These are phyloP conservation scores for Sapria himalayana DNA, from an alignment of 345 rosid species.

Conservation along the genomic window DNA sequence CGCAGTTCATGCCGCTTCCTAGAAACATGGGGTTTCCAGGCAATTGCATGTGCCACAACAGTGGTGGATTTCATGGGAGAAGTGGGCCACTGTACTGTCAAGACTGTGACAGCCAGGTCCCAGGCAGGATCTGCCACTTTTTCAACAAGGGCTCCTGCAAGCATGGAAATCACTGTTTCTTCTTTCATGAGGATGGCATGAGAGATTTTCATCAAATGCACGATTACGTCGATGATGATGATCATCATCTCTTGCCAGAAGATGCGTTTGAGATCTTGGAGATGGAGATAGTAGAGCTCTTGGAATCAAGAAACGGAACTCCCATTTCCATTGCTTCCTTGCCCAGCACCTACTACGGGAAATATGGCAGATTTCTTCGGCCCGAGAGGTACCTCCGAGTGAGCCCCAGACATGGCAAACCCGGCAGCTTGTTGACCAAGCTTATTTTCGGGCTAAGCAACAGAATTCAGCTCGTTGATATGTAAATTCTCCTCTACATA, in stretches of 20 bases:
- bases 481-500: slow-evolving; percentile 18
- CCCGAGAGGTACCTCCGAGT: slow-evolving; percentile 95
- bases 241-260: slow-evolving; percentile 34
- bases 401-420: slow-evolving; percentile 94
- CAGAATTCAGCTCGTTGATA: slow-evolving; percentile 70
- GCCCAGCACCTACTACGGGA: slow-evolving; percentile 76
- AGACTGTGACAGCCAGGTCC: slow-evolving; percentile 71
- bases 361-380: slow-evolving; percentile 66
- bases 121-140: slow-evolving; percentile 79
- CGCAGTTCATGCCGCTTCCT: slow-evolving; percentile 12
- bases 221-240: slow-evolving; percentile 30
- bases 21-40: slow-evolving; percentile 27
- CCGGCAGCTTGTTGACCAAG: slow-evolving; percentile 86
- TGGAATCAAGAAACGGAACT: slow-evolving; percentile 61
- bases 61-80: slow-evolving; percentile 25
- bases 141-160: slow-evolving; percentile 71
- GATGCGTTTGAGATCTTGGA: slow-evolving; percentile 79
- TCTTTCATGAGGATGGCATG: slow-evolving; percentile 42
- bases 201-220: slow-evolving; percentile 23
- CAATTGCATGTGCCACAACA: slow-evolving; percentile 24
- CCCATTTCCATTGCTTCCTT: slow-evolving; percentile 89
- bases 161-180: slow-evolving; percentile 74
- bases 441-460: slow-evolving; percentile 69
- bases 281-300: slow-evolving; percentile 55
- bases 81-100: slow-evolving; percentile 48